A percentile compares a stretch with the other conserved stretches of the same genome.
These are phyloP conservation scores for Mortierella antarctica DNA, from an alignment of 192 early-diverging fungal species.

Conservation along the genomic window DNA sequence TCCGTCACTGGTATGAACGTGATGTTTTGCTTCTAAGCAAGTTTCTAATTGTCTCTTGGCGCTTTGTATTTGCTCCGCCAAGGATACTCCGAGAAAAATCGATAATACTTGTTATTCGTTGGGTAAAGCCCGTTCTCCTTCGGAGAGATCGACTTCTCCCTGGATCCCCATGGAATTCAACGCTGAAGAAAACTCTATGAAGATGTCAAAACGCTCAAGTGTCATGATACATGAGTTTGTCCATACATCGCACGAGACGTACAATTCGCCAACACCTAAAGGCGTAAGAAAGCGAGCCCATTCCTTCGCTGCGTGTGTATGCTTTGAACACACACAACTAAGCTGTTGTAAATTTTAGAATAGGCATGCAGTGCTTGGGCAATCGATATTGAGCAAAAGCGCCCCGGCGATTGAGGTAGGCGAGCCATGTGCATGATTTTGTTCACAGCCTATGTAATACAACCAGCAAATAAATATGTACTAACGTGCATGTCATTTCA, in stretches of 20 bases:
- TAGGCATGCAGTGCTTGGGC: slow-evolving; percentile 2
- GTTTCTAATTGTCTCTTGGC: slow-evolving; percentile 12
- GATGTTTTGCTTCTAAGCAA: slow-evolving; percentile 9
- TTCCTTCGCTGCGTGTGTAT: slow-evolving; percentile 9
- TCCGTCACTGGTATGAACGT: slow-evolving; percentile 3
- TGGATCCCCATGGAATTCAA: slow-evolving; percentile 4
- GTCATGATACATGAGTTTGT: slow-evolving; percentile 10
- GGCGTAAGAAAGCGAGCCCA: slow-evolving; percentile 6
- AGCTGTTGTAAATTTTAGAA: slow-evolving; percentile 12
- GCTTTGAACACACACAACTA: slow-evolving; percentile 4
- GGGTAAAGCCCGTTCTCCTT: slow-evolving; percentile 4
- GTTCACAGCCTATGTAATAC: slow-evolving; percentile 6
- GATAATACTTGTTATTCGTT: slow-evolving; percentile 13
- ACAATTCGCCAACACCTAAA: slow-evolving; percentile 14
- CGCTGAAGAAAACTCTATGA: slow-evolving; percentile 4
- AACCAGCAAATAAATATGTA: slow-evolving; percentile 14
- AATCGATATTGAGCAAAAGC: background rate
- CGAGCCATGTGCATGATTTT: slow-evolving; percentile 12
- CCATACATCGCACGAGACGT: slow-evolving; percentile 7
- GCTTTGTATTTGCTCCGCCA: slow-evolving; percentile 14
- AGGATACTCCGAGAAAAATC: slow-evolving; percentile 15
- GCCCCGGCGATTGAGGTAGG: slow-evolving; percentile 10
- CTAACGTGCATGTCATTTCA: slow-evolving; percentile 18
- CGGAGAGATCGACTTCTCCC: slow-evolving; percentile 7
- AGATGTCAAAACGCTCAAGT: slow-evolving; percentile 14